phyloP scores from a whole-genome alignment of 108 stramenopile species.

The Bacterosira constricta region DNA sequence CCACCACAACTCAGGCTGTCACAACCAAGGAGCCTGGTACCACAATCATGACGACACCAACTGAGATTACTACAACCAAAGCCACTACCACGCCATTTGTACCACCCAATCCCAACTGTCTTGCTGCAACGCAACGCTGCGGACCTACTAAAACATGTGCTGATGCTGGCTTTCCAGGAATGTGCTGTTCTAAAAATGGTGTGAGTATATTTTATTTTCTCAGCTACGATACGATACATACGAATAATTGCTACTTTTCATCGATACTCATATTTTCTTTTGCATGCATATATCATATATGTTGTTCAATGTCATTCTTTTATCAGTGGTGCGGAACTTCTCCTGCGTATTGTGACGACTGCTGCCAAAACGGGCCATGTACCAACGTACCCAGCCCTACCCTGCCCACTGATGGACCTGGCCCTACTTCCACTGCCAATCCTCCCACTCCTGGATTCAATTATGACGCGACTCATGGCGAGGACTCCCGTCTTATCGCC shows the following conservation, averaged over 20 bases:
- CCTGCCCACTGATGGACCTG: too few relatives aligned
- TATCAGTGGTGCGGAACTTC: slow-evolving; percentile 3
- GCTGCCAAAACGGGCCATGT: slow-evolving; percentile 11
- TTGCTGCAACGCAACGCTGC: background rate
- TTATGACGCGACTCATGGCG: slow-evolving; percentile 29
- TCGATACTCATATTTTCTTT: background rate
- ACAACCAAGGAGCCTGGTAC: too few relatives aligned
- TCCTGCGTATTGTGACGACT: background rate
- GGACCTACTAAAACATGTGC: background rate
- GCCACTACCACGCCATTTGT: background rate
- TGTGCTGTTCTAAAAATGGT: slow-evolving; percentile 14
- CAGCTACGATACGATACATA: background rate
- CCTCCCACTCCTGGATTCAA: slow-evolving; percentile 6
- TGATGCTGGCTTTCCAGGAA: too few relatives aligned
- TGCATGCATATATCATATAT: background rate
- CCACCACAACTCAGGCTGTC: background rate
- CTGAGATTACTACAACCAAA: too few relatives aligned
- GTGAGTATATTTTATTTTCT: background rate
- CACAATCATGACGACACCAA: too few relatives aligned
- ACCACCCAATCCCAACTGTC: background rate
- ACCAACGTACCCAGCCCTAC: background rate
- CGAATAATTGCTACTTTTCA: too few relatives aligned
- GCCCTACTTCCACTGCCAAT: slow-evolving; percentile 24
- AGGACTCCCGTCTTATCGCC: slow-evolving; percentile 58
- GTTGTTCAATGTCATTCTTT: background rate